Base-by-base conservation (phyloP, 1,284 basidiomycete species). In the Trametes pubescens region DNA sequence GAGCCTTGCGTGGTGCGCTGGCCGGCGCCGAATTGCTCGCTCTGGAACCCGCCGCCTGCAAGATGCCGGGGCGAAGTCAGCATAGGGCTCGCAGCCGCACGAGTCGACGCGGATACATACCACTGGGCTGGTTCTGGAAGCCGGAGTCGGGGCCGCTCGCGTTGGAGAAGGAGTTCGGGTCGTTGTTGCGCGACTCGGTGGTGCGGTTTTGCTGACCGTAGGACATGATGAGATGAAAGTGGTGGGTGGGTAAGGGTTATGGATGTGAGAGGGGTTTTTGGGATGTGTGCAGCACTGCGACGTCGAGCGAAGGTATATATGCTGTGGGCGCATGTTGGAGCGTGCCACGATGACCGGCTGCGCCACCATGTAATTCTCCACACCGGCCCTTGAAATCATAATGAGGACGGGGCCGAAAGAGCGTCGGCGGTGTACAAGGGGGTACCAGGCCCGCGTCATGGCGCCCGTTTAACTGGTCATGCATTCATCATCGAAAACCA, bases 111-210 rank as follows among this genome's bases (percentile, higher is more conserved):
- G 26, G 47, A 59, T 40, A 46, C 48, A 34, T 56, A 62, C 59
- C 58, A 7, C 52, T 26, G 35, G 47, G 48, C 47, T 51, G 40
- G 57, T 52, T 62, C 48, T 57, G 58, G 54, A 53, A 56, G 38
- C 61, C 62, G 46, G 60, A 54, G 35, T 62, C 51, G 44, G 59
- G 65, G 58, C 67, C 66, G 21, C 35, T 44, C 14, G 58, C 22
- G 62, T 68, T 66, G 35, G 59, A 65, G 62, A 68, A 67, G 64
- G 57, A 67, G 65, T 68, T 72, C 55, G 71, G 66, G 62, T 72
- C 69, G 59, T 61, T 70, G 61, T 66, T 64, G 64, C 65, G 66
- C 49, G 65, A 67, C 53, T 68, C 64, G 52, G 59, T 65, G 57
- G 44, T 64, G 59, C 67, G 66, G 37, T 47, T 46, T 43, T 67